Evolutionary conservation across 495 filamentous ascomycete genomes (phyloP), one percentile per base, ranked within the genome.

Genomic region (Podospora bellae-mahoneyi): DNA sequence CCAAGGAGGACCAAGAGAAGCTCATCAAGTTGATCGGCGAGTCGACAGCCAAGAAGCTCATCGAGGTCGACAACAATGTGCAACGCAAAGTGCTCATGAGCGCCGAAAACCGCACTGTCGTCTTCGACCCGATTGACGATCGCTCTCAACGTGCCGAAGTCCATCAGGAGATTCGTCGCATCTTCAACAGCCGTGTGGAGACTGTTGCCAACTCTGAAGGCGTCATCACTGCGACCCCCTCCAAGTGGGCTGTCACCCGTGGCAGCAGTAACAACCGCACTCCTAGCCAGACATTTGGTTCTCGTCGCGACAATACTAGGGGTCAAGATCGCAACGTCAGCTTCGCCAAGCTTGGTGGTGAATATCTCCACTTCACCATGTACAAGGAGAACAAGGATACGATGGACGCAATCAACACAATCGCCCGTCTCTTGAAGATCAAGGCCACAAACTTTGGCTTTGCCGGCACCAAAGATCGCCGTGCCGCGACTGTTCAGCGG

Each of bases 341-440:
- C 27, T 76, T 69, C 16, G 39, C 48, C 39, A 69, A 77, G 66
- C 83, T 88, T 13, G 91, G 90, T 19, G 93, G 91, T 1, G 87
- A 90, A 9, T 94, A 92, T 74, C 84, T 97, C 7, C 95, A 99
- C 77, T 96, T 98, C 74, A 92, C 92, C 0, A 85, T 99, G 54
- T 95, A 94, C 83, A 99, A 99, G 80, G 95, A 98, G 78, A 99
- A 99, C 78, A 93, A 93, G 72, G 96, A 99, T 73, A 99, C 96
- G 2, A 97, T 97, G 92, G 94, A 99, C 69, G 89, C 91, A 0
- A 82, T 96, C 30, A 87, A 85, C 7, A 90, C 88, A 66, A 80
- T 98, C 7, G 87, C 88, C 0, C 86, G 88, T 59, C 82, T 86
- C 19, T 73, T 96, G 39, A 88, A 89, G 69, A 82, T 91, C 72